phyloP scores from a whole-genome alignment of 2,329 filamentous ascomycete species.

The Scortechinia acanthostroma region DNA sequence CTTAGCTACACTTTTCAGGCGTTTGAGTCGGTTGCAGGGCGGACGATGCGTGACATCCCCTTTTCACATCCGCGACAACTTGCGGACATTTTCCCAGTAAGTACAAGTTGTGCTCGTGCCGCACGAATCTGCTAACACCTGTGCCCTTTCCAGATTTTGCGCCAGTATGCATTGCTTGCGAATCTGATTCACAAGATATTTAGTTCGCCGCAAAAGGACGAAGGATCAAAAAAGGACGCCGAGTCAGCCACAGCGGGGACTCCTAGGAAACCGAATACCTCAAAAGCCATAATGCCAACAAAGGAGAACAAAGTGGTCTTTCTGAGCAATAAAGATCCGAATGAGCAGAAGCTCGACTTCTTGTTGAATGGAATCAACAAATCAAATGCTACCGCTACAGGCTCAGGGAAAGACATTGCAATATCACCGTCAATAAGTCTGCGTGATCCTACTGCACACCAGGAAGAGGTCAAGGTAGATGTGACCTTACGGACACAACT shows the following conservation, averaged over 20 bases:
- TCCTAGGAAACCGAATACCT: too few species aligned
- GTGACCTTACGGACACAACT: constrained; percentile 25
- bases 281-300: too few species aligned
- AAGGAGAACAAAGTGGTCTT: not conserved
- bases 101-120: too few species aligned
- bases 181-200: not conserved
- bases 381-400: not conserved
- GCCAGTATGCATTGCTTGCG: not conserved
- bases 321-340: not conserved
- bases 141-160: not conserved
- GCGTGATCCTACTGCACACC: too few species aligned
- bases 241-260: too few species aligned
- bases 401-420: not conserved
- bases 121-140: too few species aligned
- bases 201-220: not conserved
- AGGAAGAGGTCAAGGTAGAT: constrained; percentile 21
- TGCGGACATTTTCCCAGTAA: constrained; percentile 28
- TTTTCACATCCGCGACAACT: constrained; percentile 34
- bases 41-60: constrained; percentile 26
- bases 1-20: constrained; percentile 31
- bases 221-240: too few species aligned
- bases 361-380: not conserved
- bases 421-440: too few species aligned
- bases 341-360: not conserved
- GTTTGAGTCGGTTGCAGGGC: constrained; percentile 26